Percentiles rank a stretch among this genome's conserved stretches.
phyloP scores from a whole-genome alignment of 2,329 filamentous ascomycete species.

The Alternaria tenuissima region DNA sequence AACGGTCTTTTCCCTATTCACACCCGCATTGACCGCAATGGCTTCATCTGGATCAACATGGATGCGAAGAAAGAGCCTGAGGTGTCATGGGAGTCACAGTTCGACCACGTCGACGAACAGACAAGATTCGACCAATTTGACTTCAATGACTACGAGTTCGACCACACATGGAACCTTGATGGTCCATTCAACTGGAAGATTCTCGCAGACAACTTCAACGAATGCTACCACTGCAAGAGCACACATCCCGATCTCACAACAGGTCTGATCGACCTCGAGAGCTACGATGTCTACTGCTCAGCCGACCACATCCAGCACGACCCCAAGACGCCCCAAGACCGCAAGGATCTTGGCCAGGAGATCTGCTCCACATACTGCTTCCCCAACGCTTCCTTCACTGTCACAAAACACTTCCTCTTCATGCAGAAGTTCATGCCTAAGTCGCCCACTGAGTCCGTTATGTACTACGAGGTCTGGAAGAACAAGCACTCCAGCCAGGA shows the following conservation, averaged over 20 bases:
- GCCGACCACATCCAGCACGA: constrained; percentile 46
- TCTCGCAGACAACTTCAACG: constrained; percentile 68
- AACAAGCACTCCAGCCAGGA: constrained; percentile 68
- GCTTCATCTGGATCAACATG: constrained; percentile 51
- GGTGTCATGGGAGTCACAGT: constrained; percentile 42
- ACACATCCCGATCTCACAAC: constrained; percentile 67
- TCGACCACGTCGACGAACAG: constrained; percentile 46
- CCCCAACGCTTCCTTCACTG: constrained; percentile 42
- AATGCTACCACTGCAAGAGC: constrained; percentile 70
- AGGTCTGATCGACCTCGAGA: constrained; percentile 63
- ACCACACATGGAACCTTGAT: constrained; percentile 46
- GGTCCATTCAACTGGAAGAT: constrained; percentile 48
- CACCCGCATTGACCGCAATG: constrained; percentile 41
- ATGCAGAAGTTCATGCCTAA: constrained; percentile 69
- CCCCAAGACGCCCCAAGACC: constrained; percentile 38
- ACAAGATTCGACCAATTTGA: constrained; percentile 43
- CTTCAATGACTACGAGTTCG: constrained; percentile 58
- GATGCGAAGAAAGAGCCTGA: constrained; percentile 43
- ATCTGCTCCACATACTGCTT: constrained; percentile 45
- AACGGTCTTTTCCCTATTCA: constrained; percentile 50
- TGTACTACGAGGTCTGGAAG: constrained; percentile 70
- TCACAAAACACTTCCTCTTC: constrained; percentile 65
- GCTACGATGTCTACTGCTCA: constrained; percentile 54
- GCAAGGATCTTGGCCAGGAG: constrained; percentile 35
- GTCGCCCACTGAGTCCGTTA: constrained; percentile 59